Base-by-base conservation (phyloP, 2,329 filamentous ascomycete species). In the Domatiomyces globalis region DNA sequence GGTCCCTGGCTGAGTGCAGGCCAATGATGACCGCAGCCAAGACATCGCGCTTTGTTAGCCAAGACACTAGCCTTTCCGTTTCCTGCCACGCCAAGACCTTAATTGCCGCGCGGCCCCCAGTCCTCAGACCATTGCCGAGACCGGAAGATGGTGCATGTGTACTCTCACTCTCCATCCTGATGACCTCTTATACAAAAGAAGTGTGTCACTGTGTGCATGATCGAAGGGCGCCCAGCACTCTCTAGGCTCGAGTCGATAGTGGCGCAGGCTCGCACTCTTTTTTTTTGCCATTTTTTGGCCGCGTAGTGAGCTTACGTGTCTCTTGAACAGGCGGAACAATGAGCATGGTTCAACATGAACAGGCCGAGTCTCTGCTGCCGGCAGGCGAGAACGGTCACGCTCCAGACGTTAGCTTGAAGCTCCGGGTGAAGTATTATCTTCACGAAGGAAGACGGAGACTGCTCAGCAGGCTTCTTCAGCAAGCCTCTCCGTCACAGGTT, bases 401-500 rank as follows among this genome's bases (percentile, higher is more conserved):
- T 15, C 9, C 33, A 5, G 33, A 39, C 12, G 9, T 15, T 5
- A 39, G 12, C 33, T 10, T 39, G 33, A 39, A 10, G 33, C 33
- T 15, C 15, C 33, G 33, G 15, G 1, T 39, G 15, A 39, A 39
- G 15, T 39, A 39, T 15, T 39, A 39, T 39, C 33, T 39, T 7
- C 33, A 39, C 5, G 33, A 39, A 39, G 33, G 33, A 15, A 10
- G 33, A 10, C 33, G 33, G 33, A 39, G 12, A 39, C 10, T 39
- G 2, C 15, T 39, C 10, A 39, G 8, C 33, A 15, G 33, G 33
- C 33, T 39, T 15, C 10, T 39, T 15, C 33, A 39, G 33, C 33
- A 39, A 39, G 33, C 33, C 33, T 39, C 33, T 27, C 58, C 58
- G 4, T 49, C 53, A 7, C 56, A 58, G 46, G 43, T 54, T 33